These are phyloP conservation scores for Phialocephala subalpina DNA, from an alignment of 2,329 filamentous ascomycete genomes.

Conservation along the genomic window DNA sequence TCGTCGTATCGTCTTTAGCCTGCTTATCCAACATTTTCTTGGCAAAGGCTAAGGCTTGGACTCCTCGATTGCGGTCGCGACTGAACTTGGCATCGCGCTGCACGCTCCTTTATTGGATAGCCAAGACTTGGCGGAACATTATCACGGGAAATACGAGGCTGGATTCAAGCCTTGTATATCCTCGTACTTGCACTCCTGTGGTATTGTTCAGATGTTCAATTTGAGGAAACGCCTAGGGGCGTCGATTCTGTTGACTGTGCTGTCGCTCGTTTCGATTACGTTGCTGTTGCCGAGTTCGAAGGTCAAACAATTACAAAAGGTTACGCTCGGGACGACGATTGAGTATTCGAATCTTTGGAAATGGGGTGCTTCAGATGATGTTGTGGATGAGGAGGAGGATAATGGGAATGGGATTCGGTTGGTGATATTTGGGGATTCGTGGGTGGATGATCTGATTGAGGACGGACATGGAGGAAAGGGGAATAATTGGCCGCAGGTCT, in stretches of 20 bases:
- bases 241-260: constrained; percentile 30
- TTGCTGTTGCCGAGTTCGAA: constrained; percentile 31
- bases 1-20: constrained; percentile 15
- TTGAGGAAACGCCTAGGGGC: constrained; percentile 34
- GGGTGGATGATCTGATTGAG: constrained; percentile 39
- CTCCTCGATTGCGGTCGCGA: too few relatives aligned
- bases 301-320: constrained; percentile 34
- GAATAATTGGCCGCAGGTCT: constrained; percentile 38
- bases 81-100: background rate
- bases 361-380: constrained; percentile 29
- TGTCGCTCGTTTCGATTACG: constrained; percentile 36
- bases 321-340: constrained; percentile 30
- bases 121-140: constrained; percentile 8
- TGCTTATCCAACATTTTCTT: background rate
- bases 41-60: background rate
- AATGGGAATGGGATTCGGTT: constrained; percentile 32
- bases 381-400: constrained; percentile 16
- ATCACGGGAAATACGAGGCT: constrained; percentile 16
- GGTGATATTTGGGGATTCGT: constrained; percentile 44
- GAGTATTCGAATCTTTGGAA: constrained; percentile 34
- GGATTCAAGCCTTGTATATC: constrained; percentile 12
- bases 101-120: background rate
- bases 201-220: constrained; percentile 2
- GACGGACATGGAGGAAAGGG: constrained; percentile 31
- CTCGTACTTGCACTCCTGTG: background rate